phyloP scores from a whole-genome alignment of 345 rosid genomes.

The Kernera saxatilis region DNA sequence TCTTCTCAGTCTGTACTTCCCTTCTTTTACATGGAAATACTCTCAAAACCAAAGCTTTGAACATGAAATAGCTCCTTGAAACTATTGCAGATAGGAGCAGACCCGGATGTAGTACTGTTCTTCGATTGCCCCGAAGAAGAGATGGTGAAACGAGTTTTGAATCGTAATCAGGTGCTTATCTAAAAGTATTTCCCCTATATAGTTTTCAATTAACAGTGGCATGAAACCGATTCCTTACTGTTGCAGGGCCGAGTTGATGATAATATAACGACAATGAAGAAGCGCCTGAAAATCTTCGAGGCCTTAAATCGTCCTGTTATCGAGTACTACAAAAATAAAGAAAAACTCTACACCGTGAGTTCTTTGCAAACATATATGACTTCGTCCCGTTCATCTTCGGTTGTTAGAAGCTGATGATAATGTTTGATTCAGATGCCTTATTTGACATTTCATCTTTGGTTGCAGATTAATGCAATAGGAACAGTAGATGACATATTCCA shows the following conservation, averaged over 20 bases:
- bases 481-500: slow-evolving; percentile 78
- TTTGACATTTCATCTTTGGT: background rate
- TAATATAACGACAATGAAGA: slow-evolving; percentile 56
- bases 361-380: background rate
- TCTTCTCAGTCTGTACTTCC: background rate
- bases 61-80: background rate
- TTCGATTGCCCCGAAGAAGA: slow-evolving; percentile 73
- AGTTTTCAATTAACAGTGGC: background rate
- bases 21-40: background rate
- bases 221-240: background rate
- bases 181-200: background rate
- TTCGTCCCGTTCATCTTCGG: background rate
- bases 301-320: slow-evolving; percentile 71
- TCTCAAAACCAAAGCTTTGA: background rate
- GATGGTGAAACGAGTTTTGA: slow-evolving; percentile 68
- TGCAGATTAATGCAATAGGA: slow-evolving; percentile 87
- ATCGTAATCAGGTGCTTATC: slow-evolving; percentile 61
- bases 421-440: background rate
- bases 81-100: slow-evolving; percentile 44
- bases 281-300: slow-evolving; percentile 54
- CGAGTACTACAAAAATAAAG: slow-evolving; percentile 62
- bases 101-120: slow-evolving; percentile 61
- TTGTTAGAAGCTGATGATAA: background rate
- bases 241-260: slow-evolving; percentile 82
- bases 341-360: slow-evolving; percentile 64